Percentiles rank a stretch among this genome's conserved stretches.
Conservation (phyloP, 2,329 filamentous ascomycete genomes). For the Microdochium bolleyi region DNA sequence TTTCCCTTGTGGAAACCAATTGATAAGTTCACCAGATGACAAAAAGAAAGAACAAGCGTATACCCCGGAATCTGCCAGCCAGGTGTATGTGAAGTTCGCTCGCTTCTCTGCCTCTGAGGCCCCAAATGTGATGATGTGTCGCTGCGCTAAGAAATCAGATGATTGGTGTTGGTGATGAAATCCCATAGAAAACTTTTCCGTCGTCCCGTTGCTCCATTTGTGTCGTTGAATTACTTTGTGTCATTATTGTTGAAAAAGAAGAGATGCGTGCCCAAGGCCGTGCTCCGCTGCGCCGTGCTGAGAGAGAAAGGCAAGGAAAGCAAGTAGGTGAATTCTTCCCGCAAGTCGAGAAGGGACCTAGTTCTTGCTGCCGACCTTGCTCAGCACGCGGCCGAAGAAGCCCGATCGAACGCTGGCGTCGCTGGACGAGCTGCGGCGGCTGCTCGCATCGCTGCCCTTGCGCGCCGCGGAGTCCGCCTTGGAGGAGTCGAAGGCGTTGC, state of each 20-base stretch:
- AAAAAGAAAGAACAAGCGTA: neutral
- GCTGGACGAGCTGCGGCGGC: conserved; percentile 13
- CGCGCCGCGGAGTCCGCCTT: conserved; percentile 6
- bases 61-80: conserved; percentile 17
- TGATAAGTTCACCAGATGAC: conserved; percentile 1
- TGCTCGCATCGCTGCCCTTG: conserved; percentile 21
- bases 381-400: conserved; percentile 32
- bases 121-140: conserved; percentile 9
- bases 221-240: neutral
- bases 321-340: neutral
- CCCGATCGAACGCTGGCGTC: conserved; percentile 15
- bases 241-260: neutral
- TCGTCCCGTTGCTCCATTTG: conserved; percentile 2
- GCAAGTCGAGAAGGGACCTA: conserved; percentile 5
- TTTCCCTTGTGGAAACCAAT: neutral
- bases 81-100: conserved; percentile 7
- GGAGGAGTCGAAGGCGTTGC: conserved; percentile 40
- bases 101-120: conserved; percentile 22
- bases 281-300: conserved; percentile 4
- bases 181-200: neutral
- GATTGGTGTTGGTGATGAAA: neutral
- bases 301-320: neutral
- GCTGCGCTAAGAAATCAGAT: neutral
- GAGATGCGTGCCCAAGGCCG: neutral
- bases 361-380: conserved; percentile 23